phyloP scores from a whole-genome alignment of 2,329 filamentous ascomycete species.

The Dissoconium aciculare region DNA sequence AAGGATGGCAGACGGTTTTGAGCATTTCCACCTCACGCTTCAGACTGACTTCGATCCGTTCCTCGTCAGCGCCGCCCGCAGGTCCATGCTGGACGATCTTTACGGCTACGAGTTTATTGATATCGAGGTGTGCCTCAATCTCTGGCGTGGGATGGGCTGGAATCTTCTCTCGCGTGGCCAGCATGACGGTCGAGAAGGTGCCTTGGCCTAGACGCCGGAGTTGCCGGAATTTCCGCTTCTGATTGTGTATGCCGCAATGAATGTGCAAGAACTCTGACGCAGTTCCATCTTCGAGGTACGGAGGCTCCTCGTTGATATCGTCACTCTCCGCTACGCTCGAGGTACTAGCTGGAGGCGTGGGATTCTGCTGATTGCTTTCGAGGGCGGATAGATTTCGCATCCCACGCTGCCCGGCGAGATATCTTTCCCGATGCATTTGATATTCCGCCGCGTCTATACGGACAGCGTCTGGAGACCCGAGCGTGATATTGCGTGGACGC shows the following conservation, averaged over 20 bases:
- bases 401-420: constrained; percentile 65
- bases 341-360: constrained; percentile 71
- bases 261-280: constrained; percentile 30
- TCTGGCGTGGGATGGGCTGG: constrained; percentile 24
- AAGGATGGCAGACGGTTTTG: constrained; percentile 74
- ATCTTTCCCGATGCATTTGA: constrained; percentile 58
- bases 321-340: constrained; percentile 42
- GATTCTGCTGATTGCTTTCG: constrained; percentile 27
- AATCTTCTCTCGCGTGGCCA: constrained; percentile 65
- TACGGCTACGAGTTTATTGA: constrained; percentile 77
- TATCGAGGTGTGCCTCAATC: constrained; percentile 40
- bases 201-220: constrained; percentile 75
- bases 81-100: constrained; percentile 94
- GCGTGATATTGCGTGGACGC: constrained; percentile 54
- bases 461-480: constrained; percentile 41
- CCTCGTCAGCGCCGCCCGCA: constrained; percentile 80
- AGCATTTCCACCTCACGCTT: constrained; percentile 94
- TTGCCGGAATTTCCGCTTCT: constrained; percentile 63
- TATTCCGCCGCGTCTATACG: constrained; percentile 37
- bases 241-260: constrained; percentile 48
- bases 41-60: constrained; percentile 81
- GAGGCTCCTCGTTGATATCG: constrained; percentile 29
- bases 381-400: constrained; percentile 40
- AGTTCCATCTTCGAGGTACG: constrained; percentile 25
- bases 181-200: constrained; percentile 85